These are phyloP conservation scores for Fragaria ananassa DNA, from an alignment of 306 rosid species.

Conservation along the genomic window DNA sequence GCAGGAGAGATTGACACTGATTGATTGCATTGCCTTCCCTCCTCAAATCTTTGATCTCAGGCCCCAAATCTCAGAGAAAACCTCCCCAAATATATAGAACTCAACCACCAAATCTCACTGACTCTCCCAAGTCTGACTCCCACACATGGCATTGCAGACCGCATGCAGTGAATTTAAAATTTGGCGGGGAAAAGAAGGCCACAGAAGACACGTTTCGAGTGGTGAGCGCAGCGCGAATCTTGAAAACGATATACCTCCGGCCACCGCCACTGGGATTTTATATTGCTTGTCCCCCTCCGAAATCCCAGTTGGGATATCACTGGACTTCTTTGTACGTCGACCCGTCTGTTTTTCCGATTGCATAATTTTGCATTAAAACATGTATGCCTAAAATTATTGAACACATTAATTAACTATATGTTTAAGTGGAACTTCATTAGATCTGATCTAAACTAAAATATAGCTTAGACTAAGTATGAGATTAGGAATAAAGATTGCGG, in stretches of 20 bases:
- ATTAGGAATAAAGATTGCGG: too few species aligned
- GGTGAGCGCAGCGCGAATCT: constrained; percentile 10
- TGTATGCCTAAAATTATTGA: too few species aligned
- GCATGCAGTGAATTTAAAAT: background rate
- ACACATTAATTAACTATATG: background rate
- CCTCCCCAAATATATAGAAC: background rate
- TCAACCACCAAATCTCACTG: constrained; percentile 3
- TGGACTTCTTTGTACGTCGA: background rate
- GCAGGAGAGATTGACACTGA: background rate
- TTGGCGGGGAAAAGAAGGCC: constrained; percentile 1
- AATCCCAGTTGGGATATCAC: constrained; percentile 25
- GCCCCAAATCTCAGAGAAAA: background rate
- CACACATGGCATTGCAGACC: constrained; percentile 10
- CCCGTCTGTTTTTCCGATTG: background rate
- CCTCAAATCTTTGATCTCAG: constrained; percentile 2
- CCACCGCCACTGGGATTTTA: constrained; percentile 1
- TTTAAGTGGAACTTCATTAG: background rate
- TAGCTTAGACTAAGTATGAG: background rate
- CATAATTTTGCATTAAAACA: too few species aligned
- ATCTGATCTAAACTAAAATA: background rate
- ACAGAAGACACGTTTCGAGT: constrained; percentile 26
- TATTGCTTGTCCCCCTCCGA: background rate
- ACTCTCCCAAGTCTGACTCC: constrained; percentile 2
- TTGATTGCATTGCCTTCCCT: background rate
- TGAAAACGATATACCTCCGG: constrained; percentile 22